Evolutionary conservation across 176 grass and related monocot species (phyloP).

Genomic region (Tillandsia fasciculata): DNA sequence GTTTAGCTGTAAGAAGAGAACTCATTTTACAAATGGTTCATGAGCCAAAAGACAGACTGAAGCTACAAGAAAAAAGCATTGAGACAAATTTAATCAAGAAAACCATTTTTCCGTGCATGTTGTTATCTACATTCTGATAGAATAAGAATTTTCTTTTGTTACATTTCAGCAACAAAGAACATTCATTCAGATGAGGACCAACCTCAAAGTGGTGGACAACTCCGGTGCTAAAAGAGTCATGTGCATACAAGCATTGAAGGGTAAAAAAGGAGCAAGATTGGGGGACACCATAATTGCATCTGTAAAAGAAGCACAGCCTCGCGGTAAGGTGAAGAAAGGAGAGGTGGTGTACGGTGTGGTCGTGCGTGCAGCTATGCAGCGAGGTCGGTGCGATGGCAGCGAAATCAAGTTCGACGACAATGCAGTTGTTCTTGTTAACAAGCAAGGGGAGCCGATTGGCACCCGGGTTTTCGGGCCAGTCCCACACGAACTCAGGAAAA

Average conservation of each 20-base stretch:
- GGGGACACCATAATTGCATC: constrained; percentile 83
- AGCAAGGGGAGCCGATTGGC: constrained; percentile 87
- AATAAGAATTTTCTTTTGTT: constrained; percentile 2
- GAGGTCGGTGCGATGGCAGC: constrained; percentile 64
- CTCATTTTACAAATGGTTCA: too few species aligned
- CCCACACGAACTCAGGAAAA: constrained; percentile 81
- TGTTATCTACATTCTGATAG: neutral
- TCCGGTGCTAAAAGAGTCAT: constrained; percentile 95
- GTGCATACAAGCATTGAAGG: constrained; percentile 81
- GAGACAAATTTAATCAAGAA: neutral
- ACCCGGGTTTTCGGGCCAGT: constrained; percentile 73
- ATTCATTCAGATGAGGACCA: constrained; percentile 99
- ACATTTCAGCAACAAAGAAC: constrained; percentile 84
- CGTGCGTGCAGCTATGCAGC: constrained; percentile 86
- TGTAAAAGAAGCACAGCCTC: constrained; percentile 88
- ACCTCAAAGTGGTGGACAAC: constrained; percentile 92
- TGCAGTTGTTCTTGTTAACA: constrained; percentile 78
- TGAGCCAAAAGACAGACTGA: too few species aligned
- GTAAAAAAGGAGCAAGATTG: constrained; percentile 68
- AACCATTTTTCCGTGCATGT: neutral
- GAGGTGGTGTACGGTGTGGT: constrained; percentile 96
- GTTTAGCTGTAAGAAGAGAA: too few species aligned
- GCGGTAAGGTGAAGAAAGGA: constrained; percentile 96
- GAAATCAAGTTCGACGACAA: constrained; percentile 91
- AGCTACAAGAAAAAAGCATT: neutral